Percentiles rank a stretch among this genome's conserved stretches.
phyloP scores from a whole-genome alignment of 257 asterid genomes.

The Osmanthus fragrans region DNA sequence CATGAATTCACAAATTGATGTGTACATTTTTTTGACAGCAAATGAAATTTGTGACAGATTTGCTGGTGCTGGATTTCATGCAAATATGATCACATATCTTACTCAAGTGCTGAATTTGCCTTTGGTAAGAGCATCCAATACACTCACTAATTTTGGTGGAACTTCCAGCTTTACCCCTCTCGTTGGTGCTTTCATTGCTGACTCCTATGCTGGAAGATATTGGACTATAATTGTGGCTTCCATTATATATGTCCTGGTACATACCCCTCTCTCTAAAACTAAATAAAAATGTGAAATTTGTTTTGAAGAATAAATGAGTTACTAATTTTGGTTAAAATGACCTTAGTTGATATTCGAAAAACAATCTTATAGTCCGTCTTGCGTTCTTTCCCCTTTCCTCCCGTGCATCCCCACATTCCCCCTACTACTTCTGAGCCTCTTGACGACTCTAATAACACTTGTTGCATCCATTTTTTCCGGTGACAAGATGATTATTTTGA shows the following conservation, averaged over 20 bases:
- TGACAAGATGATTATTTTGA: no score
- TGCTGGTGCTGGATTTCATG: constrained; percentile 67
- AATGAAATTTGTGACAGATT: constrained; percentile 78
- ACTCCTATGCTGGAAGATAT: constrained; percentile 68
- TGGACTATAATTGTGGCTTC: constrained; percentile 77
- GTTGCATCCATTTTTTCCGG: no score
- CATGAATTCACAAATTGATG: not conserved
- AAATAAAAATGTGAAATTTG: not conserved
- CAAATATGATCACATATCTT: constrained; percentile 83
- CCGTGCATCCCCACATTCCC: no score
- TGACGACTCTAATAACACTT: no score
- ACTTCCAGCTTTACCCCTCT: constrained; percentile 70
- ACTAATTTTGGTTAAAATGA: no score
- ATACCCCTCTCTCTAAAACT: not conserved
- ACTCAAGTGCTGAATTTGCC: constrained; percentile 75
- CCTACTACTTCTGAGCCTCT: no score
- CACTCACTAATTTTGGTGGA: constrained; percentile 66
- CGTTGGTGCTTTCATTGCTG: constrained; percentile 73
- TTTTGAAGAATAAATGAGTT: not conserved
- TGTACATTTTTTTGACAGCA: constrained; percentile 38
- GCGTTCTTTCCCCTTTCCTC: no score
- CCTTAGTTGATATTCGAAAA: no score
- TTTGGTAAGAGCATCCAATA: constrained; percentile 77
- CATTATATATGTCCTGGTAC: constrained; percentile 61
- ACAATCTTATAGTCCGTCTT: no score